Evolutionary conservation across 371 early-diverging fungal genomes (phyloP).

Genomic region (Apophysomyces ossiformis): DNA sequence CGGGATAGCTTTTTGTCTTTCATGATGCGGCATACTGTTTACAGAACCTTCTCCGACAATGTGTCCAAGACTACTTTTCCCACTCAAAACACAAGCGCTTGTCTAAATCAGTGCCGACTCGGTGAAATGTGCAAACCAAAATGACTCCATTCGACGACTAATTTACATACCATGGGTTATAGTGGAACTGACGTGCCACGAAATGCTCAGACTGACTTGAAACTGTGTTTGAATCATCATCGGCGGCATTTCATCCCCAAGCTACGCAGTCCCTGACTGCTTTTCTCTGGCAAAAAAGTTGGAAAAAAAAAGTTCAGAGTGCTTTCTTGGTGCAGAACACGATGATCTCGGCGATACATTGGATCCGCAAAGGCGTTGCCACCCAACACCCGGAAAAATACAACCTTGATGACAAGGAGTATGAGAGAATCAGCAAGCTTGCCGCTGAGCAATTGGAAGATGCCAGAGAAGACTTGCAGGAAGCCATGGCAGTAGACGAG

Average conservation of each 20-base stretch:
- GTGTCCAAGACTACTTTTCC: background rate
- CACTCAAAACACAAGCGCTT: background rate
- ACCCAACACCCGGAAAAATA: slow-evolving; percentile 76
- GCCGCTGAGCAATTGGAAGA: slow-evolving; percentile 74
- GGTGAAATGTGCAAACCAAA: background rate
- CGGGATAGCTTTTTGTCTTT: background rate
- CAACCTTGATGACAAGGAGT: slow-evolving; percentile 87
- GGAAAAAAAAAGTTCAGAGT: slow-evolving; percentile 3
- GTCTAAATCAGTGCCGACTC: background rate
- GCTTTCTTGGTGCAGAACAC: background rate
- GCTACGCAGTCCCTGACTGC: background rate
- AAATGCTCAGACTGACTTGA: background rate
- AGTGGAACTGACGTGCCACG: background rate
- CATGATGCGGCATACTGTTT: background rate
- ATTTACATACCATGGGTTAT: background rate
- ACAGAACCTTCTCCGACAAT: background rate
- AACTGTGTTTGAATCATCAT: background rate
- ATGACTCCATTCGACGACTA: background rate
- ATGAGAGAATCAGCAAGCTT: slow-evolving; percentile 71
- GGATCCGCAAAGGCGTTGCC: slow-evolving; percentile 92
- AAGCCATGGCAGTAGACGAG: slow-evolving; percentile 42
- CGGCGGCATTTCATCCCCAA: no score
- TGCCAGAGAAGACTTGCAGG: slow-evolving; percentile 71
- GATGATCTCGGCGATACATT: slow-evolving; percentile 82
- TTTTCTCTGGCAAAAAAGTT: background rate